These are phyloP conservation scores for Ascodesmis nigricans DNA, from an alignment of 495 filamentous ascomycete species.

Conservation along the genomic window DNA sequence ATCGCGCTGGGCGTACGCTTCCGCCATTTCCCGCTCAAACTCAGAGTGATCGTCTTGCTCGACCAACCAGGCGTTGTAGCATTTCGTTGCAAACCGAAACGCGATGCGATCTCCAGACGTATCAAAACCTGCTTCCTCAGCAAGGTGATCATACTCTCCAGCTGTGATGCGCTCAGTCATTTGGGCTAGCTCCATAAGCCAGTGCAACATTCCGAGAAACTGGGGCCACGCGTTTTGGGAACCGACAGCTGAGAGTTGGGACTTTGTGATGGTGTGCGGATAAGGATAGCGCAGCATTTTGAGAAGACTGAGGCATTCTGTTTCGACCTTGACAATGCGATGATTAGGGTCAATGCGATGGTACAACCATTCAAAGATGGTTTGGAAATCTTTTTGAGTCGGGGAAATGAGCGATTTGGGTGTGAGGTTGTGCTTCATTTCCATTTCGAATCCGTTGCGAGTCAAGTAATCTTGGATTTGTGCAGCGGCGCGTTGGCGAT, in stretches of 20 bases:
- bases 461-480: slow-evolving; percentile 82
- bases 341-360: slow-evolving; percentile 83
- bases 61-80: slow-evolving; percentile 82
- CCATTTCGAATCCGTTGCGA: slow-evolving; percentile 83
- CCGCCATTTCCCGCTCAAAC: slow-evolving; percentile 66
- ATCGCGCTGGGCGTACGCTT: slow-evolving; percentile 66
- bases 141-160: slow-evolving; percentile 72
- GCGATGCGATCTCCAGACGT: slow-evolving; percentile 75
- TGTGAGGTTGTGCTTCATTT: slow-evolving; percentile 76
- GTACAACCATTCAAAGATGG: slow-evolving; percentile 95
- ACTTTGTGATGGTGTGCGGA: slow-evolving; percentile 82
- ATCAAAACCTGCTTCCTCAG: slow-evolving; percentile 48
- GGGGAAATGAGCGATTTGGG: slow-evolving; percentile 74
- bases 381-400: slow-evolving; percentile 95
- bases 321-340: slow-evolving; percentile 65
- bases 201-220: slow-evolving; percentile 83
- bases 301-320: slow-evolving; percentile 73
- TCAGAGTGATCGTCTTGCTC: slow-evolving; percentile 71
- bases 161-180: slow-evolving; percentile 62
- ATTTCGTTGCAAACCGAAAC: slow-evolving; percentile 67
- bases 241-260: slow-evolving; percentile 78
- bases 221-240: slow-evolving; percentile 77
- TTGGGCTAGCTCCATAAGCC: slow-evolving; percentile 91
- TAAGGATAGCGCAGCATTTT: slow-evolving; percentile 89
- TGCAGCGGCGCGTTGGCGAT: slow-evolving; percentile 58